A percentile compares a stretch with the other conserved stretches of the same genome.
These are phyloP conservation scores for Dactylella cylindrospora DNA, from an alignment of 2,329 filamentous ascomycete species.

Conservation along the genomic window DNA sequence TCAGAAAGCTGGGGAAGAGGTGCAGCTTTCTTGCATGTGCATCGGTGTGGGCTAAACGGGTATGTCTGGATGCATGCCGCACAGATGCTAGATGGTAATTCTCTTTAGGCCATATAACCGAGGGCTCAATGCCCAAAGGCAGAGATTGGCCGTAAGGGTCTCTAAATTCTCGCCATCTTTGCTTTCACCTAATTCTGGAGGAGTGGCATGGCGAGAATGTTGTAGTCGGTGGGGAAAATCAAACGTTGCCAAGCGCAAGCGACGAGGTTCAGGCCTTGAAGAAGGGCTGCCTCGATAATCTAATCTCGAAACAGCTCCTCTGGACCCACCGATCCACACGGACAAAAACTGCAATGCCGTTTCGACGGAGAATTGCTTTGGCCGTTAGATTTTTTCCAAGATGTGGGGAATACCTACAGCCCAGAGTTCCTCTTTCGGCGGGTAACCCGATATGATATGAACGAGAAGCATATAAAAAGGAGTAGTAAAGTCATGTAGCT, in stretches of 20 bases:
- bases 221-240: conserved; percentile 20
- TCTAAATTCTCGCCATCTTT: too few species aligned
- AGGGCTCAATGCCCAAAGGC: too few species aligned
- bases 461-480: conserved; percentile 6
- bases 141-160: too few species aligned
- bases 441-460: conserved; percentile 6
- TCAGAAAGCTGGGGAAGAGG: too few species aligned
- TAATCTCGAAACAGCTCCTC: neutral
- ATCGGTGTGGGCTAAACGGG: too few species aligned
- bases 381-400: conserved; percentile 32
- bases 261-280: conserved; percentile 11
- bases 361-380: conserved; percentile 38
- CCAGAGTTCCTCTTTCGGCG: conserved; percentile 16
- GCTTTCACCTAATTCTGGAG: too few species aligned
- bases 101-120: too few species aligned
- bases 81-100: too few species aligned
- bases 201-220: too few species aligned
- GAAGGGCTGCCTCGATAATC: conserved; percentile 1
- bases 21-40: too few species aligned
- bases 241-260: conserved; percentile 23
- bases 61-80: too few species aligned
- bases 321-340: conserved; percentile 13
- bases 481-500: neutral
- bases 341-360: conserved; percentile 12
- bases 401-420: conserved; percentile 12